Percentiles rank a stretch among this genome's conserved stretches.
phyloP scores from a whole-genome alignment of 768 basidiomycete genomes.

The Boletus rubescentipes region DNA sequence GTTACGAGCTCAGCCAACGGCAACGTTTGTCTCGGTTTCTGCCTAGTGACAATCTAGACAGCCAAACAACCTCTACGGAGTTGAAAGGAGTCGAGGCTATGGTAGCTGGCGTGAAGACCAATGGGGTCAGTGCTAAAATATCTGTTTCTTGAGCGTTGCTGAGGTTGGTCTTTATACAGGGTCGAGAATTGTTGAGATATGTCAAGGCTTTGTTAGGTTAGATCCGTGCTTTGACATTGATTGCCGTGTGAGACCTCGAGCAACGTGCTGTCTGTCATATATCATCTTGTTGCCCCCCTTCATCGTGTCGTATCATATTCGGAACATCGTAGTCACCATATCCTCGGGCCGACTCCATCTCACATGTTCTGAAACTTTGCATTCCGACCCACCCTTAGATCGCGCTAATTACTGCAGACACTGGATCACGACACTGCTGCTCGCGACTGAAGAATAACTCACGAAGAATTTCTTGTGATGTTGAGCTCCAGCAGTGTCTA shows the following conservation, averaged over 20 bases:
- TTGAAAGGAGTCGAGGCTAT: conserved; percentile 63
- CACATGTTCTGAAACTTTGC: background rate
- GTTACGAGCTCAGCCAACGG: conserved; percentile 64
- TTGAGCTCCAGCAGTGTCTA: background rate
- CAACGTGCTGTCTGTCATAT: background rate
- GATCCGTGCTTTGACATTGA: conserved; percentile 15
- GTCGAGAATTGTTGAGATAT: conserved; percentile 68
- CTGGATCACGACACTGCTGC: background rate
- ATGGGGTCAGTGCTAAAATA: conserved; percentile 53
- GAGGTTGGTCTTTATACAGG: conserved; percentile 39
- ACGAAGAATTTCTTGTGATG: conserved; percentile 1
- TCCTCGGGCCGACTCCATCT: too few relatives aligned
- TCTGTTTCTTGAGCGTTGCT: conserved; percentile 11
- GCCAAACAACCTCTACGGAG: conserved; percentile 38
- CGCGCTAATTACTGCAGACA: background rate
- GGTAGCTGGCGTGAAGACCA: conserved; percentile 72
- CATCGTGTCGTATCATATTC: background rate
- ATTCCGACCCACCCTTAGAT: too few relatives aligned
- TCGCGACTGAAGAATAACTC: background rate
- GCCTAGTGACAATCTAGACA: conserved; percentile 5
- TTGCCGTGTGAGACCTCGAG: background rate
- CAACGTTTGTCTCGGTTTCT: conserved; percentile 40
- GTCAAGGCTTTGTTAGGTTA: conserved; percentile 65
- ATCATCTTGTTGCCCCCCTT: background rate
- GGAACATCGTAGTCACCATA: background rate